Conservation (phyloP, 352 stramenopile genomes). For the Pythium brachiatum region DNA sequence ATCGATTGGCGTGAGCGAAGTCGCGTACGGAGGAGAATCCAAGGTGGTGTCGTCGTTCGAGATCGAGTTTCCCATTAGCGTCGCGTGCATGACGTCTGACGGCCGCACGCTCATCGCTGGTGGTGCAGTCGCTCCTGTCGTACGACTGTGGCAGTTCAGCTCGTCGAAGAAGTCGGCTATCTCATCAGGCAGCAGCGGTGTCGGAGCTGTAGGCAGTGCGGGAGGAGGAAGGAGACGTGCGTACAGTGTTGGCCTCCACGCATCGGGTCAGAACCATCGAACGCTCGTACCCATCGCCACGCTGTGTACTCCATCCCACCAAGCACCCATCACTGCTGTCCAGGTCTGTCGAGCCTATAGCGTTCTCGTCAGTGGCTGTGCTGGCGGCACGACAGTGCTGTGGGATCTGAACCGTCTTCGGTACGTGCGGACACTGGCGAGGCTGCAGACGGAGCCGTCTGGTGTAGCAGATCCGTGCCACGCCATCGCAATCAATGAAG, state of each 20-base stretch:
- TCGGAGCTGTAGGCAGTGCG: background rate
- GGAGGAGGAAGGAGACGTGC: constrained; percentile 20
- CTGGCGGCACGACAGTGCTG: constrained; percentile 47
- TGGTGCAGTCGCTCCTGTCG: constrained; percentile 36
- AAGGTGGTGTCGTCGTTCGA: constrained; percentile 63
- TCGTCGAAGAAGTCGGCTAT: constrained; percentile 20
- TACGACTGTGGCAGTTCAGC: constrained; percentile 56
- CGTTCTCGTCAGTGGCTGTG: constrained; percentile 61
- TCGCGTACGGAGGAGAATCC: constrained; percentile 45
- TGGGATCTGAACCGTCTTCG: constrained; percentile 73
- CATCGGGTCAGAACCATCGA: constrained; percentile 28
- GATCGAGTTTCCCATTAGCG: constrained; percentile 47
- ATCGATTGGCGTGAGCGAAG: constrained; percentile 38
- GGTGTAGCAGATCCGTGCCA: constrained; percentile 27
- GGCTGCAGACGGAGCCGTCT: constrained; percentile 8
- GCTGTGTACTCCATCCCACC: constrained; percentile 41
- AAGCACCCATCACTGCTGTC: constrained; percentile 41
- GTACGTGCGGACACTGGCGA: constrained; percentile 44
- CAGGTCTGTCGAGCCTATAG: constrained; percentile 63
- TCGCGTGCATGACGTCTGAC: constrained; percentile 59
- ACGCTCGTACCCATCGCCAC: constrained; percentile 46
- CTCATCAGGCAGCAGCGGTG: background rate
- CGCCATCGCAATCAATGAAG: constrained; percentile 60
- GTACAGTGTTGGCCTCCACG: constrained; percentile 32
- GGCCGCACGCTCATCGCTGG: constrained; percentile 59